phyloP scores from a whole-genome alignment of 2,329 filamentous ascomycete species.

The Claviceps lovelessii region DNA sequence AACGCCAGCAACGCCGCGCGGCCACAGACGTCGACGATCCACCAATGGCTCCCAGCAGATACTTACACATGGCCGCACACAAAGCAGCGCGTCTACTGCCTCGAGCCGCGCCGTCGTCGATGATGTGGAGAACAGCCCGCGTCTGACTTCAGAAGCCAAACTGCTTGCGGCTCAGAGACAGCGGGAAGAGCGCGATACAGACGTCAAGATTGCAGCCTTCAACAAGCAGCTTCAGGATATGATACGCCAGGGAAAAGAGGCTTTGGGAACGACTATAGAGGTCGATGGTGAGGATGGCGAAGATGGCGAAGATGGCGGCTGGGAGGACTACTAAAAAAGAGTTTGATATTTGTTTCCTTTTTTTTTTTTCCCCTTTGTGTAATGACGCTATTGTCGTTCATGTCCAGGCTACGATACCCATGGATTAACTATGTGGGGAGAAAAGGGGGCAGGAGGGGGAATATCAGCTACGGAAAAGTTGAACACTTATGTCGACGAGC shows the following conservation, averaged over 20 bases:
- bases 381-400: background rate
- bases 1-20: conserved; percentile 8
- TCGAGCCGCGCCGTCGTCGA: conserved; percentile 16
- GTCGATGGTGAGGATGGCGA: conserved; percentile 38
- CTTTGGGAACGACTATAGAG: conserved; percentile 61
- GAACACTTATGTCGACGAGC: background rate
- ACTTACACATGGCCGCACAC: conserved; percentile 25
- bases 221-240: conserved; percentile 69
- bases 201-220: conserved; percentile 65
- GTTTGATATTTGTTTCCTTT: background rate
- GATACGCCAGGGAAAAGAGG: conserved; percentile 79
- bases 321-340: conserved; percentile 14
- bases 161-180: conserved; percentile 57
- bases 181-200: conserved; percentile 61
- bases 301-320: conserved; percentile 31
- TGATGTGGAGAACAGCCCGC: conserved; percentile 26
- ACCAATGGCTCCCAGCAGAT: conserved; percentile 7
- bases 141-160: conserved; percentile 52
- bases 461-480: background rate
- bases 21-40: conserved; percentile 8
- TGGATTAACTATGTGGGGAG: background rate
- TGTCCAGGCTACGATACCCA: conserved; percentile 4
- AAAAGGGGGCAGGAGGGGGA: background rate
- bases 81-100: conserved; percentile 30
- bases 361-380: background rate